A percentile compares a stretch with the other conserved stretches of the same genome.
Conservation (phyloP, 164 flowering plant species). For the Vitis rupestris region DNA sequence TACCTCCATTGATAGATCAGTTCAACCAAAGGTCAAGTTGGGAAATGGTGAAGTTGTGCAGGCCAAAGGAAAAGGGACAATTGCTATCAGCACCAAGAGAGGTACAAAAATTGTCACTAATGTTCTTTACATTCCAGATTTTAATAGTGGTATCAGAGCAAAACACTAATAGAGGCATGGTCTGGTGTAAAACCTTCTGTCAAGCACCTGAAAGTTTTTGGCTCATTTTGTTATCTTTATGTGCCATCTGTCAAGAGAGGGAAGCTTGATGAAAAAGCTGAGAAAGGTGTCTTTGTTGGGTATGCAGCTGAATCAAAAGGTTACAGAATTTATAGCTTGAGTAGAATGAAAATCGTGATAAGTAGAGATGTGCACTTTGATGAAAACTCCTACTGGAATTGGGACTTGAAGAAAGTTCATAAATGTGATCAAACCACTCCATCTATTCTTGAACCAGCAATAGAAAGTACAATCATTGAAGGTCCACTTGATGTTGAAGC, state of each 20-base stretch:
- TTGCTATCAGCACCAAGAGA: neutral
- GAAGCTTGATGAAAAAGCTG: neutral
- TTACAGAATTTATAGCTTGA: no score
- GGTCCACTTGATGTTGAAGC: no score
- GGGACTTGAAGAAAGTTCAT: no score
- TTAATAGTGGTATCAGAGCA: neutral
- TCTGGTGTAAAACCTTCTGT: no score
- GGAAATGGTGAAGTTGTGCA: neutral
- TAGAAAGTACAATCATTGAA: no score
- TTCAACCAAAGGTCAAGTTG: neutral
- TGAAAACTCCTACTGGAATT: no score
- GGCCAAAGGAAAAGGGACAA: neutral
- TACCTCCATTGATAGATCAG: no score
- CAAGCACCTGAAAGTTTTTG: no score
- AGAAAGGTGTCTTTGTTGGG: neutral
- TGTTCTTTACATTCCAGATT: neutral
- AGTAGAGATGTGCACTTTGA: slow-evolving; percentile 3
- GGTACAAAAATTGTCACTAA: neutral
- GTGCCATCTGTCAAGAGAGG: neutral
- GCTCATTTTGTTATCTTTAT: neutral
- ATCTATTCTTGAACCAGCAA: no score
- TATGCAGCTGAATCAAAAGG: no score
- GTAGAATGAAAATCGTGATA: no score
- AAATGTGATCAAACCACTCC: no score
- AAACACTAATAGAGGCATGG: neutral